Conservation (phyloP, 495 filamentous ascomycete species). For the Talaromyces wortmannii region DNA sequence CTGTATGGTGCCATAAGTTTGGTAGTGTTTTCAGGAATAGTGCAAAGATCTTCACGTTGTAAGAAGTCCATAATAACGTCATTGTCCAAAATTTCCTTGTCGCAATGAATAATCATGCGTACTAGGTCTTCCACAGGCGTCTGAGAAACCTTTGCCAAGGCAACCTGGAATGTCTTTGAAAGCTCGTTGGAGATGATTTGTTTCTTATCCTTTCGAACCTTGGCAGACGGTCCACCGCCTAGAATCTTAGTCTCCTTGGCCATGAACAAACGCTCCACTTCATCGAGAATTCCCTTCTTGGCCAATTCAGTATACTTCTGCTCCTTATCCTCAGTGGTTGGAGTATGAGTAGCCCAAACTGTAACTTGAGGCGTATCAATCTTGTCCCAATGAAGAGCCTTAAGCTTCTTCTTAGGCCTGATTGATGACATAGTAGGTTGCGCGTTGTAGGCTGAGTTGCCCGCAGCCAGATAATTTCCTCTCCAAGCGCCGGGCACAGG, state of each 20-base stretch:
- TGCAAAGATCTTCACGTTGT: conserved; percentile 84
- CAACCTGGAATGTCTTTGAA: conserved; percentile 87
- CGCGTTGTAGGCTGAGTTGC: conserved; percentile 26
- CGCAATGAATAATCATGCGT: conserved; percentile 92
- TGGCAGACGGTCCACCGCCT: conserved; percentile 48
- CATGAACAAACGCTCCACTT: conserved; percentile 95
- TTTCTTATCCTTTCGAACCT: conserved; percentile 89
- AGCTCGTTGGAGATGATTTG: conserved; percentile 91
- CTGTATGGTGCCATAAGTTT: conserved; percentile 93
- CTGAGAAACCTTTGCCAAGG: conserved; percentile 82
- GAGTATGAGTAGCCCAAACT: conserved; percentile 86
- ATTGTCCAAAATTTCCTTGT: conserved; percentile 86
- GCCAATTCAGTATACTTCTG: conserved; percentile 91
- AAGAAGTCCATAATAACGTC: conserved; percentile 96
- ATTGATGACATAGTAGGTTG: conserved; percentile 62
- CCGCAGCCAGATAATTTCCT: conserved; percentile 42
- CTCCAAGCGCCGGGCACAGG: conserved; percentile 52
- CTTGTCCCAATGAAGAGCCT: conserved; percentile 99
- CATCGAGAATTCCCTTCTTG: conserved; percentile 88
- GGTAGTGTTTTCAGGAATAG: conserved; percentile 79
- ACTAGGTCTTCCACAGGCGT: conserved; percentile 74
- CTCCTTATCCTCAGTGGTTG: conserved; percentile 77
- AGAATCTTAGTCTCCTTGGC: conserved; percentile 94
- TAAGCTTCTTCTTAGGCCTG: conserved; percentile 96
- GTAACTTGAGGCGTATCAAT: conserved; percentile 90